Evolutionary conservation across 2,329 filamentous ascomycete species (phyloP), one percentile per base, ranked within the genome.

Genomic region (Tolypocladium capitatum): DNA sequence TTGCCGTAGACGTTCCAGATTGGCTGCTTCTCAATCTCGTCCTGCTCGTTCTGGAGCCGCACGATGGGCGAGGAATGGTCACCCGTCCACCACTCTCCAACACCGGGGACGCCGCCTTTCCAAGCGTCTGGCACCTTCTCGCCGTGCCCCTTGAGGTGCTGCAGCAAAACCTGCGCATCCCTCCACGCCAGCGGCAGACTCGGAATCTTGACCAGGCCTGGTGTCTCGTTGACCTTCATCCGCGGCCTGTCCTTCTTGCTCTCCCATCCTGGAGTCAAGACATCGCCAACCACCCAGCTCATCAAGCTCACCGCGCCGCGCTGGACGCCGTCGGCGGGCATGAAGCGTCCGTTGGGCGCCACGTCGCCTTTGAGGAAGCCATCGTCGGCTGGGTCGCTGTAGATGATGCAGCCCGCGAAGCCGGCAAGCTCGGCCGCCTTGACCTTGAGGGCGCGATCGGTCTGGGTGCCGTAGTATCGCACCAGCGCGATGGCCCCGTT

Each of bases 1-100:
- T 81, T 78, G 31, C 86, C 90, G 58, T 95, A 81, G 1, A 97
- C 80, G 59, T 98, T 98, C 77, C 87, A 95, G 51, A 98, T 92
- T 6, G 83, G 80, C 63, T 95, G 87, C 60, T 84, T 75, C 49
- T 84, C 77, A 13, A 81, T 76, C 61, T 94, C 89, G 55, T 95
- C 89, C 61, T 95, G 89, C 50, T 88, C 69, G 63, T 97, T 97
- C 64, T 83, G 80, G 24, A 98, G 72, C 46, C 84, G 83, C 44
- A 98, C 85, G 24, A 80, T 73, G 0, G 90, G 89, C 3, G 86
- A 87, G 1, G 76, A 77, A 4, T 70, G 64, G 59, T 89, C 79
- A 31, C 92, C 92, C 4, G 88, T 86, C 81, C 84, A 95, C 84
- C 88, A 96, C 58, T 86, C 77, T 31, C 71, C 72, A 4, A 92